Conservation (phyloP, 2,329 filamentous ascomycete genomes). For the Trichoderma hamatum region DNA sequence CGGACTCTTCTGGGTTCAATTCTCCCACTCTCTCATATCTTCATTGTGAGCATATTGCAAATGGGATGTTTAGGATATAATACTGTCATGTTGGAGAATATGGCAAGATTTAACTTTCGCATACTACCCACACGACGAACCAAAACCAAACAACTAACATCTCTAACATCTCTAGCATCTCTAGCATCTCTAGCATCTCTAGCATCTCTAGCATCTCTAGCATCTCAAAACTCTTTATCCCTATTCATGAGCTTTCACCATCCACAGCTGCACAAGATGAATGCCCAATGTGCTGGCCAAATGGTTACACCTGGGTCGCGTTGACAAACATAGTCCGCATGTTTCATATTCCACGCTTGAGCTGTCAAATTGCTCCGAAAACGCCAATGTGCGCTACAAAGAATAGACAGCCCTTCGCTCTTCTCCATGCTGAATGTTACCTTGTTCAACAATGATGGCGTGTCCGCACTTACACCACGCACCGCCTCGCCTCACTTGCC, state of each 20-base stretch:
- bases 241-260: neutral
- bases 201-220: too few species aligned
- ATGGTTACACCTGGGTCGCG: neutral
- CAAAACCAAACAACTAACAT: too few species aligned
- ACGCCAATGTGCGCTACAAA: neutral
- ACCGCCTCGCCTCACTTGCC: constrained; percentile 20
- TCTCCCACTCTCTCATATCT: too few species aligned
- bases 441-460: constrained; percentile 14
- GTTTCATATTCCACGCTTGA: neutral
- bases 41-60: too few species aligned
- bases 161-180: too few species aligned
- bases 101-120: too few species aligned
- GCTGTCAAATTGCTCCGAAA: neutral
- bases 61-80: too few species aligned
- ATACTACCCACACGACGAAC: too few species aligned
- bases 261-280: neutral
- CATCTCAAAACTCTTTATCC: too few species aligned
- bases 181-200: too few species aligned
- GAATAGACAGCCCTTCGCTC: neutral
- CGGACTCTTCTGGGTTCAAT: too few species aligned
- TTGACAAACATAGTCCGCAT: constrained; percentile 1
- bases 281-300: neutral
- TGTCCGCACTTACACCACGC: constrained; percentile 10
- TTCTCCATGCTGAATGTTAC: neutral
- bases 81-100: too few species aligned